Base-by-base conservation (phyloP, 257 asterid genomes). In the Nicotiana sylvestris region DNA sequence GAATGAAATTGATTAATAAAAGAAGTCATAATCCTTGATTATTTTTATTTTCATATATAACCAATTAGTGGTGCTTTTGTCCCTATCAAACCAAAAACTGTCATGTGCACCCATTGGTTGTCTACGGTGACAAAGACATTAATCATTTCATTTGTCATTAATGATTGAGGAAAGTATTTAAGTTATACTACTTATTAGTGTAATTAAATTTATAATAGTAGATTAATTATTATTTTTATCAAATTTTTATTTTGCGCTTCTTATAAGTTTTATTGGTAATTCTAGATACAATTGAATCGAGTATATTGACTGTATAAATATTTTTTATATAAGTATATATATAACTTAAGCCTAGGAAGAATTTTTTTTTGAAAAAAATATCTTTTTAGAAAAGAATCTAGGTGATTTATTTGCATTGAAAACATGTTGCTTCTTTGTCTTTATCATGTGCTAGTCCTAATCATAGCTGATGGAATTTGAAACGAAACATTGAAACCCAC, bases 21-120 rank as follows among this genome's bases (percentile, higher is more conserved):
- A 30, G 70, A 11, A 72, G 60, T 25, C 61, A 53, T 53, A 53
- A 53, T 53, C 6, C 58, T 53, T 53, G 4, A 43, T 43, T 43
- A 43, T 43, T 43, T 53, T 53, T 18, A 72, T 69, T 21, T 21
- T 21, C 21, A 21, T 21, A 21, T 21, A 43, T 43, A 43, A 6
- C n/a, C 21, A 70, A 21, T 43, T 74, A 8, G 79, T 74, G 39
- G 25, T 74, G 79, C 61, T 72, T 78, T 78, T 37, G 83, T 46
- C 27, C 43, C 43, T 37, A 46, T 80, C 76, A 46, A 16, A 64
- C 76, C 33, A 80, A 64, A 64, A 53, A 2, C 6, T 80, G 17
- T 77, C 83, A 80, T 64, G 83, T 80, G 53, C 32, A 62, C 64
- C 64, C 25, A 46, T 4, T 18, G 55, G 13, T 69, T 21, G 60